Evolutionary conservation across 23 red algal species (phyloP), one percentile per base, ranked within the genome.

Genomic region (Gracilariopsis chorda): DNA sequence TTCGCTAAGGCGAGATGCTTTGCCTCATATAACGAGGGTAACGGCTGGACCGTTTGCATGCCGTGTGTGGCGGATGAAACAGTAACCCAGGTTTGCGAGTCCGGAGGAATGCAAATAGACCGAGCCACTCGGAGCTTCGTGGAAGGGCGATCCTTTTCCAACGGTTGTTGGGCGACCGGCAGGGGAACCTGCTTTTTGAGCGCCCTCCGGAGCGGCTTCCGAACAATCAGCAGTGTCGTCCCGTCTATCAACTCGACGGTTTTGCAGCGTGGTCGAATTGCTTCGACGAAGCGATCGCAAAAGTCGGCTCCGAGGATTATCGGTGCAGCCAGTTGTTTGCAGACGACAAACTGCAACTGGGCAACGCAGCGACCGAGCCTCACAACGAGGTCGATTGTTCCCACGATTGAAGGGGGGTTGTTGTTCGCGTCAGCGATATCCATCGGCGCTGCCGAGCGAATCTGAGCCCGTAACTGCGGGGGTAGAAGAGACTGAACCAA

Each of bases 391-490:
- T 52, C 10, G 13, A 82, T 30, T 32, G 1, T 82, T 16, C 77
- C 55, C 48, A 37, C 35, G 28, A 55, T 57, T 21, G 30, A 12
- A 17, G 58, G 12, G 16, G 44, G 46, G 48, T 58, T 27, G 37
- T 82, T 55, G 27, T 60, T 82, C 48, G 46, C 51, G 27, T 82
- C 49, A 23, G 34, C 33, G 36, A 57, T 82, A 23, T 82, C 77
- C 3, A 57, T 40, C 24, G 58, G 77, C 29, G 77, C 29, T 13
- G 47, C 48, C 12, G 21, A 57, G 28, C 48, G 47, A 25, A 57
- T 34, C 23, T 21, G 17, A 29, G 2, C 52, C 21, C 9, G 33
- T 28, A 14, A 36, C 48, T 60, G 23, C 25, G 28, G 12, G 4
- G 20, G 51, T 3, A 82, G 48, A 0, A 34, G 25, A 16, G 48